Percentiles rank a stretch among this genome's conserved stretches.
Conservation (phyloP, 2,329 filamentous ascomycete genomes). For the Furcasterigmium furcatum region DNA sequence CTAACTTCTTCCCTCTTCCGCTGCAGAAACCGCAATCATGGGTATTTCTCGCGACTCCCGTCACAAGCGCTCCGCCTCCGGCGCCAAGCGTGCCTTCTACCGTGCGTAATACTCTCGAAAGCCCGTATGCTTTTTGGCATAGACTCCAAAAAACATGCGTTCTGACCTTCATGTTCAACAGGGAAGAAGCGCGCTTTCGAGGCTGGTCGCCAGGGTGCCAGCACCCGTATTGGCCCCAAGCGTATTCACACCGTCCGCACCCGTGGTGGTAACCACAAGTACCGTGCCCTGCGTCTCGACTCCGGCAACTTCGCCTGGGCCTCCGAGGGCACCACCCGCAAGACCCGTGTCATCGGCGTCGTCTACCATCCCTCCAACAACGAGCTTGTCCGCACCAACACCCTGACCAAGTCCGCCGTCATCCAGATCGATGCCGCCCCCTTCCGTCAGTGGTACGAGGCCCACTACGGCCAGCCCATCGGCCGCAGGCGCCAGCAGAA, state of each 20-base stretch:
- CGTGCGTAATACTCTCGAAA: conserved; percentile 67
- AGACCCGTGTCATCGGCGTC: conserved; percentile 98
- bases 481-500: conserved; percentile 92
- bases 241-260: conserved; percentile 95
- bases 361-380: conserved; percentile 99
- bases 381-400: conserved; percentile 99
- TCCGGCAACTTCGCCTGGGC: conserved; percentile 99
- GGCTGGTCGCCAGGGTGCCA: conserved; percentile 98
- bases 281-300: conserved; percentile 98
- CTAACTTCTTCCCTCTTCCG: conserved; percentile 20
- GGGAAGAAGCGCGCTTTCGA: conserved; percentile 99
- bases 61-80: conserved; percentile 99
- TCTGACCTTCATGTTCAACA: conserved; percentile 64
- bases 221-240: conserved; percentile 98
- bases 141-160: conserved; percentile 52
- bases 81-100: conserved; percentile 95
- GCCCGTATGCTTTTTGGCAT: conserved; percentile 54
- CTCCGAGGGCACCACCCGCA: conserved; percentile 96
- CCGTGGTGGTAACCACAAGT: conserved; percentile 98
- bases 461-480: conserved; percentile 91
- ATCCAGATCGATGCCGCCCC: conserved; percentile 98
- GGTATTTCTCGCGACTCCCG: conserved; percentile 99
- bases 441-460: conserved; percentile 99
- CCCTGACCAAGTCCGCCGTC: conserved; percentile 97
- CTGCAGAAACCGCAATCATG: conserved; percentile 76